A percentile compares a stretch with the other conserved stretches of the same genome.
phyloP scores from a whole-genome alignment of 2,329 filamentous ascomycete genomes.

The Celoporthe dispersa region DNA sequence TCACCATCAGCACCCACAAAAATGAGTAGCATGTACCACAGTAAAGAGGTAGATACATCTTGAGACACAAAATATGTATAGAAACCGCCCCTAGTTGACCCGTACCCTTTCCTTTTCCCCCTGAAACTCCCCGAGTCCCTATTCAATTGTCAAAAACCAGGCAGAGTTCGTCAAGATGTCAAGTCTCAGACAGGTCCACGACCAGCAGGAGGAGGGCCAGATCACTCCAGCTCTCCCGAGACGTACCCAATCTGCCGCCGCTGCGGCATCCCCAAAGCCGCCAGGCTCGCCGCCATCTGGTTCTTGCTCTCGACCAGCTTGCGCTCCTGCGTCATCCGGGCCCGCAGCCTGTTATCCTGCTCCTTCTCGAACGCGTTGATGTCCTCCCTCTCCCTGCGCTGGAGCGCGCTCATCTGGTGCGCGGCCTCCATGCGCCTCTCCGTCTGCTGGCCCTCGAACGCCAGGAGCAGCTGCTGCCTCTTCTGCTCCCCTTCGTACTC shows the following conservation, averaged over 20 bases:
- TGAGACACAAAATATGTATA: background rate
- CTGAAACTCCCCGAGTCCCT: background rate
- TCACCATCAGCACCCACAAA: background rate
- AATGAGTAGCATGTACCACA: no score
- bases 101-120: background rate
- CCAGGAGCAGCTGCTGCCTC: slow-evolving; percentile 49
- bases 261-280: slow-evolving; percentile 38
- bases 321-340: slow-evolving; percentile 55
- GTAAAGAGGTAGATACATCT: background rate
- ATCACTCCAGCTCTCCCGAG: slow-evolving; percentile 53
- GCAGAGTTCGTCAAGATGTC: slow-evolving; percentile 11
- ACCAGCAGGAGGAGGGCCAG: background rate
- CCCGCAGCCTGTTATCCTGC: slow-evolving; percentile 50
- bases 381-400: slow-evolving; percentile 56
- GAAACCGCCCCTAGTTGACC: background rate
- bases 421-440: slow-evolving; percentile 52
- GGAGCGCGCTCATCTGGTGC: slow-evolving; percentile 53
- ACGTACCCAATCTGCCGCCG: slow-evolving; percentile 61
- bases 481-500: slow-evolving; percentile 51
- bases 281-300: slow-evolving; percentile 43
- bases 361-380: slow-evolving; percentile 52
- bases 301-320: slow-evolving; percentile 53
- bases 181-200: background rate
- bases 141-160: background rate
- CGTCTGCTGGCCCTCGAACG: slow-evolving; percentile 54